Percentiles rank a stretch among this genome's conserved stretches.
These are phyloP conservation scores for Claviceps arundinis DNA, from an alignment of 2,329 filamentous ascomycete species.

Conservation along the genomic window DNA sequence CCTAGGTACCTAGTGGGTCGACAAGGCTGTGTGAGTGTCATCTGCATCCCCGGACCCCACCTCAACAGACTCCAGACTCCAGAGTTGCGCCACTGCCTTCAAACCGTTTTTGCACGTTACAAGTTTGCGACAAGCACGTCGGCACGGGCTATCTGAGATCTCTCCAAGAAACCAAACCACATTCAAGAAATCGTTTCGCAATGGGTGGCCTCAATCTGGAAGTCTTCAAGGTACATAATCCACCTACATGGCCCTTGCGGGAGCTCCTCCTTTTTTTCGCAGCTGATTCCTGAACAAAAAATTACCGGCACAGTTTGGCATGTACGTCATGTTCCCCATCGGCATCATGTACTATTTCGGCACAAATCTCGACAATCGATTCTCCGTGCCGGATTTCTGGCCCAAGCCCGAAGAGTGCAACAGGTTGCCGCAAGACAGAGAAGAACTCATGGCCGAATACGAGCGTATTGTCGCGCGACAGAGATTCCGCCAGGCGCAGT, in stretches of 20 bases:
- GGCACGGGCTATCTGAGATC: background rate
- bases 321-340: constrained; percentile 98
- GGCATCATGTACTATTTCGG: constrained; percentile 99
- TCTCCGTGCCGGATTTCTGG: constrained; percentile 87
- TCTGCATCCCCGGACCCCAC: too few species aligned
- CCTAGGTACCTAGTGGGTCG: background rate
- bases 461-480: constrained; percentile 51
- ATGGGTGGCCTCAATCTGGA: constrained; percentile 86
- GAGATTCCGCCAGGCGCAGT: constrained; percentile 60
- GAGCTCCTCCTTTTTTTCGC: background rate
- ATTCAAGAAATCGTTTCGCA: constrained; percentile 9
- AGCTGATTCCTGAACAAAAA: background rate
- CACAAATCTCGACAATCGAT: constrained; percentile 89
- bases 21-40: background rate
- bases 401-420: constrained; percentile 68
- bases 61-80: too few species aligned
- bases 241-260: background rate
- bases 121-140: background rate
- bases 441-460: constrained; percentile 75
- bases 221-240: constrained; percentile 73
- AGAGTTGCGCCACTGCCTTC: background rate
- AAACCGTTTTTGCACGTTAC: background rate
- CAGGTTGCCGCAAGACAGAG: constrained; percentile 60
- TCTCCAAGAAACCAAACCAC: background rate
- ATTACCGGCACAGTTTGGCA: constrained; percentile 62